Conservation (phyloP, 2,329 filamentous ascomycete species). For the Thelonectria blattea region DNA sequence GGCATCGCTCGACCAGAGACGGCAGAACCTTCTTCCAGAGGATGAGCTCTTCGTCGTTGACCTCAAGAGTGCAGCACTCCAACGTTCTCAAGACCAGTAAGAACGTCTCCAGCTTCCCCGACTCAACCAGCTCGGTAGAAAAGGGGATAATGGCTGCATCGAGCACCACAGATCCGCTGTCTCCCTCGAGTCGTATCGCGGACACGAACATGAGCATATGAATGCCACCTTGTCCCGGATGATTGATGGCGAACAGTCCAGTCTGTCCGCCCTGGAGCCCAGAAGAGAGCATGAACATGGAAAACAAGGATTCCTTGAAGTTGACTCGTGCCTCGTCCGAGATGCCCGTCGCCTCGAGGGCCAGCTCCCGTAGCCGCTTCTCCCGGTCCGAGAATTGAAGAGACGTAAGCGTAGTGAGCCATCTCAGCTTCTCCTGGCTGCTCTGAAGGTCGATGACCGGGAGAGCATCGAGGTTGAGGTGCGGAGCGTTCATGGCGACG, state of each 20-base stretch:
- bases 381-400: constrained; percentile 52
- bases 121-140: constrained; percentile 44
- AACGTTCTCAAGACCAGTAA: constrained; percentile 45
- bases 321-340: constrained; percentile 46
- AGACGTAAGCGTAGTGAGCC: constrained; percentile 48
- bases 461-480: constrained; percentile 53
- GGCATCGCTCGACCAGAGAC: constrained; percentile 53
- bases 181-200: constrained; percentile 51
- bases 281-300: constrained; percentile 53
- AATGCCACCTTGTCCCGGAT: constrained; percentile 45
- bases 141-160: constrained; percentile 56
- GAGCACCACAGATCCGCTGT: constrained; percentile 49
- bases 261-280: constrained; percentile 54
- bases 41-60: constrained; percentile 63
- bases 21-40: constrained; percentile 56
- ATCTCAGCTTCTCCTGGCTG: constrained; percentile 43
- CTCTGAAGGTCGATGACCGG: constrained; percentile 48
- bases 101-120: constrained; percentile 45
- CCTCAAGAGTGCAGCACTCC: constrained; percentile 47
- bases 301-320: constrained; percentile 56
- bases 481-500: constrained; percentile 45
- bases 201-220: constrained; percentile 51
- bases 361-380: constrained; percentile 42
- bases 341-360: constrained; percentile 30
- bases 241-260: constrained; percentile 50